phyloP scores from a whole-genome alignment of 2,329 filamentous ascomycete genomes.

The Trichoderma koningiopsis region DNA sequence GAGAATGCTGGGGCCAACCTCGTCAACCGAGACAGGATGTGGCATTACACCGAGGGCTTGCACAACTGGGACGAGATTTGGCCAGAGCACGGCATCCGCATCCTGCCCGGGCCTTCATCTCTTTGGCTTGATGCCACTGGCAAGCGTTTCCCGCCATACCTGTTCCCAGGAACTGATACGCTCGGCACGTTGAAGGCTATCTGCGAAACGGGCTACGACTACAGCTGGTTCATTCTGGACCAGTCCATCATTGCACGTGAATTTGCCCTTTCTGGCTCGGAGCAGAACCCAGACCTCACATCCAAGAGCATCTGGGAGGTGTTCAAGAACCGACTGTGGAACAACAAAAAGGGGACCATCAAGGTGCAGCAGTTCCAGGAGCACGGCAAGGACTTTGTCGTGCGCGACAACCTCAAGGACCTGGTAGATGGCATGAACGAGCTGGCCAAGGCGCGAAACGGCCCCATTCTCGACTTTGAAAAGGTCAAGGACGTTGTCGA shows the following conservation, averaged over 20 bases:
- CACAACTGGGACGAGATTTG: conserved; percentile 65
- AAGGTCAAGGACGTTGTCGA: conserved; percentile 52
- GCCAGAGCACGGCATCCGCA: conserved; percentile 62
- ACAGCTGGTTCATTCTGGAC: conserved; percentile 64
- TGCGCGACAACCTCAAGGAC: conserved; percentile 57
- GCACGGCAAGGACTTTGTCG: conserved; percentile 61
- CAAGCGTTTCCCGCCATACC: conserved; percentile 57
- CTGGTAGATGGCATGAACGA: conserved; percentile 62
- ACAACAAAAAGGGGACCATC: conserved; percentile 50
- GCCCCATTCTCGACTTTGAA: conserved; percentile 50
- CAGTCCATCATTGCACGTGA: conserved; percentile 62
- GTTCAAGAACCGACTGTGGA: conserved; percentile 51
- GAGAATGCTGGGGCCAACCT: conserved; percentile 55
- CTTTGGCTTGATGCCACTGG: conserved; percentile 65
- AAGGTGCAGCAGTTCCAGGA: conserved; percentile 62
- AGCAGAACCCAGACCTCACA: conserved; percentile 65
- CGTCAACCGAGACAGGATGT: conserved; percentile 65
- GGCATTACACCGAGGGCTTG: conserved; percentile 67
- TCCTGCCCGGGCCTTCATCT: conserved; percentile 62
- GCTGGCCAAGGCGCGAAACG: conserved; percentile 49
- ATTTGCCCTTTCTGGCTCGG: conserved; percentile 63
- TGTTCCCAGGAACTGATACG: conserved; percentile 61
- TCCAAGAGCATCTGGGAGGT: conserved; percentile 58
- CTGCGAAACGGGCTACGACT: conserved; percentile 62
- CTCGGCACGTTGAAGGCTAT: conserved; percentile 61